phyloP scores from a whole-genome alignment of 805 yeast species.

The Cyberlindnera amylophila region DNA sequence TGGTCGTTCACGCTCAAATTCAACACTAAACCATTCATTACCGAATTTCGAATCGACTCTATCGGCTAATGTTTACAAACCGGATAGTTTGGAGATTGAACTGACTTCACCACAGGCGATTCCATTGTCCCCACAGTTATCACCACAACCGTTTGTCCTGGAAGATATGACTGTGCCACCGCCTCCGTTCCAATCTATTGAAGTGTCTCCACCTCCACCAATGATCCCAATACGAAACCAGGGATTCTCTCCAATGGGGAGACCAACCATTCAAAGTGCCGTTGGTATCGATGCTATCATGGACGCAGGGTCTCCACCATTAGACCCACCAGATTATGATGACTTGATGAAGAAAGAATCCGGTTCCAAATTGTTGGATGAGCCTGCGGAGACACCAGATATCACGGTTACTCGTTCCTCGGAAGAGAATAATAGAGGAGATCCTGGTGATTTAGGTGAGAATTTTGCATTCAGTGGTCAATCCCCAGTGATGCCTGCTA shows the following conservation, averaged over 20 bases:
- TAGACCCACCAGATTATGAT: conserved; percentile 34
- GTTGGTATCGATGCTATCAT: conserved; percentile 18
- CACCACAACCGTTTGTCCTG: conserved; percentile 40
- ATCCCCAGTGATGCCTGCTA: conserved; percentile 32
- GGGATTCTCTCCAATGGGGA: neutral
- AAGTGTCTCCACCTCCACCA: conserved; percentile 2
- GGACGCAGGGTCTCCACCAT: conserved; percentile 24
- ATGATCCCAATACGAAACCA: no score
- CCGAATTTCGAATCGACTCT: conserved; percentile 31
- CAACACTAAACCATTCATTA: conserved; percentile 33
- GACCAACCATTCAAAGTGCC: neutral
- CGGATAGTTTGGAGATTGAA: conserved; percentile 42
- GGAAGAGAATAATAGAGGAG: conserved; percentile 11
- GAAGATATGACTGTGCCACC: conserved; percentile 46
- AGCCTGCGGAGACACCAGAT: conserved; percentile 6
- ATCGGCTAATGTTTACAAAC: conserved; percentile 51
- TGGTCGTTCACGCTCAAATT: conserved; percentile 25
- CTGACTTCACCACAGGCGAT: conserved; percentile 62
- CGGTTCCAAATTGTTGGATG: conserved; percentile 4
- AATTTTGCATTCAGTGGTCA: conserved; percentile 31
- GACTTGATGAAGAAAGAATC: conserved; percentile 25
- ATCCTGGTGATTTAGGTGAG: conserved; percentile 30
- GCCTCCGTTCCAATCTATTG: conserved; percentile 52
- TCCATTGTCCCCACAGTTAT: conserved; percentile 50
- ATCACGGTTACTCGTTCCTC: conserved; percentile 18